These are phyloP conservation scores for Claviceps capensis DNA, from an alignment of 2,329 filamentous ascomycete genomes.

Conservation along the genomic window DNA sequence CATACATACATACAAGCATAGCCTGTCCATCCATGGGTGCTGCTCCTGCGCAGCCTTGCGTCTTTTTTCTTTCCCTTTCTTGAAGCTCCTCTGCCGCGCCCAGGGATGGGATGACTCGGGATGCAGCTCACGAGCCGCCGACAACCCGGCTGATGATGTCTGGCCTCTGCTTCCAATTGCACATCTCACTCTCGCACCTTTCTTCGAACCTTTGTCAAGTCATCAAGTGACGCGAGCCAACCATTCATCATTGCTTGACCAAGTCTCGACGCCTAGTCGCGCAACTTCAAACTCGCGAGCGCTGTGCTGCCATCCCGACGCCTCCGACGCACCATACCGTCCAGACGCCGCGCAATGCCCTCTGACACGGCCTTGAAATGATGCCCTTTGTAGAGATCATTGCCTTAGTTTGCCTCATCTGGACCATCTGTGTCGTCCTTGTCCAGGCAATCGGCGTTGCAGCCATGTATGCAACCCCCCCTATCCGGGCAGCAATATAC, in stretches of 20 bases:
- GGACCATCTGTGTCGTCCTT: conserved; percentile 36
- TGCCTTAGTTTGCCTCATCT: conserved; percentile 36
- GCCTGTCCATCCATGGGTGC: not conserved
- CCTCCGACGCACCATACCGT: not conserved
- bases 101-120: not conserved
- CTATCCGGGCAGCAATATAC: not conserved
- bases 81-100: not conserved
- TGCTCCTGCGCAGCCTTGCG: not conserved
- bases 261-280: too few relatives aligned
- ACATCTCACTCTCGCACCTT: too few relatives aligned
- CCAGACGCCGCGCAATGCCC: conserved; percentile 4
- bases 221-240: too few relatives aligned
- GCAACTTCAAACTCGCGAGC: too few relatives aligned
- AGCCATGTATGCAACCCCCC: conserved; percentile 31
- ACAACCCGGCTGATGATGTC: not conserved
- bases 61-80: not conserved
- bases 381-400: conserved; percentile 20
- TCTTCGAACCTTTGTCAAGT: too few relatives aligned
- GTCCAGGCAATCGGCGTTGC: conserved; percentile 43
- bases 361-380: conserved; percentile 12
- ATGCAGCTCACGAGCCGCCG: not conserved
- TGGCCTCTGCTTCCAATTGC: not conserved
- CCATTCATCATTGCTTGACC: too few relatives aligned
- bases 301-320: too few relatives aligned
- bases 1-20: too few relatives aligned